These are phyloP conservation scores for Hemileccinum rubropunctum DNA, from an alignment of 768 basidiomycete genomes.

Conservation along the genomic window DNA sequence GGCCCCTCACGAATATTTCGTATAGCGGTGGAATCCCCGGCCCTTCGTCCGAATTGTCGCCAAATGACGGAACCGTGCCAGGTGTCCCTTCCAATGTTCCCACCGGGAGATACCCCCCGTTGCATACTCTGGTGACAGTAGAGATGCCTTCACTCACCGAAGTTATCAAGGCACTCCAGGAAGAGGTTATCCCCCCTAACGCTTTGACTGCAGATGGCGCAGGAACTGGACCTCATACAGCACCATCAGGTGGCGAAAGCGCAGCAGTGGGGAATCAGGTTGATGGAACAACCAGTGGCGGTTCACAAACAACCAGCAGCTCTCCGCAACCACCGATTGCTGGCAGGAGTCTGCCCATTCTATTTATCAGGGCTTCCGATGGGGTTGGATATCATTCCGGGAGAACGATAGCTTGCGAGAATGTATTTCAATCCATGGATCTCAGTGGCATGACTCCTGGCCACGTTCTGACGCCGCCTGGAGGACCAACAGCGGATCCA, in stretches of 20 bases:
- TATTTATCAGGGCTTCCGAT: conserved; percentile 79
- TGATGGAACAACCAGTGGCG: conserved; percentile 26
- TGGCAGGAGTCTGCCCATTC: conserved; percentile 68
- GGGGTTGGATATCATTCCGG: conserved; percentile 91
- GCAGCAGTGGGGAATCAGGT: conserved; percentile 25
- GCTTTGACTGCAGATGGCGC: conserved; percentile 34
- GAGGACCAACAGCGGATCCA: conserved; percentile 49
- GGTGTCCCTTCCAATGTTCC: conserved; percentile 22
- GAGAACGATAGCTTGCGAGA: conserved; percentile 78
- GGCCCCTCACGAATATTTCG: conserved; percentile 61
- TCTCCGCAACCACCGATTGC: conserved; percentile 50
- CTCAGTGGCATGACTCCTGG: conserved; percentile 47
- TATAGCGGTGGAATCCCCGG: conserved; percentile 51
- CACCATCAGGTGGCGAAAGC: conserved; percentile 24
- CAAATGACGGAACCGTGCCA: conserved; percentile 21
- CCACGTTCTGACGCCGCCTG: conserved; percentile 44
- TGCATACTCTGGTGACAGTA: conserved; percentile 82
- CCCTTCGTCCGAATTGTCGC: conserved; percentile 32
- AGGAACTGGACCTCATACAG: conserved; percentile 36
- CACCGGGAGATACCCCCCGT: conserved; percentile 50
- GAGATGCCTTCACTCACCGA: conserved; percentile 78
- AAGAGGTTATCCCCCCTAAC: conserved; percentile 54
- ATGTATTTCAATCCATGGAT: conserved; percentile 70
- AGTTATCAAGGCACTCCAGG: conserved; percentile 75
- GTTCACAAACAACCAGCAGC: conserved; percentile 17